phyloP scores from a whole-genome alignment of 176 grass and related monocot species.

The Musa beccarii region DNA sequence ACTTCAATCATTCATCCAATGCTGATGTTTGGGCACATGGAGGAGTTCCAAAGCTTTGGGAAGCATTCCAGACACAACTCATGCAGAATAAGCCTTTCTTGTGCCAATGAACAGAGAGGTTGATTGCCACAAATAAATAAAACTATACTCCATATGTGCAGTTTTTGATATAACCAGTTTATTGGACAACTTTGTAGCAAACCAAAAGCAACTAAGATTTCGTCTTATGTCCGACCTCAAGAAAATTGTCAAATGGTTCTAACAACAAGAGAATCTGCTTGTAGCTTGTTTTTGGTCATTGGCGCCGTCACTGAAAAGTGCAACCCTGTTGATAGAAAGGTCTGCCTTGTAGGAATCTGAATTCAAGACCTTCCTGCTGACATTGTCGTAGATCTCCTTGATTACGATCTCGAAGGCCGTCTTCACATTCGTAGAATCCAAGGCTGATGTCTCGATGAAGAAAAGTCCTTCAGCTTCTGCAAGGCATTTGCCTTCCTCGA shows the following conservation, averaged over 20 bases:
- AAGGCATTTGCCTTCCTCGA: conserved; percentile 6
- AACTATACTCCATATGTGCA: not conserved
- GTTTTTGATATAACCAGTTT: not conserved
- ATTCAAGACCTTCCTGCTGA: conserved; percentile 17
- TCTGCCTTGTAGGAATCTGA: conserved; percentile 14
- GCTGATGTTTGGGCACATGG: no score
- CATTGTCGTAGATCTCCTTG: conserved; percentile 16
- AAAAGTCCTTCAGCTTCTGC: conserved; percentile 12
- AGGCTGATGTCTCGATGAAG: conserved; percentile 13
- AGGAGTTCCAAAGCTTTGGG: no score
- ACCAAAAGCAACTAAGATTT: not conserved
- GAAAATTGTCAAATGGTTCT: not conserved
- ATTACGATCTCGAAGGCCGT: conserved; percentile 12
- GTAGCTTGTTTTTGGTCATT: not conserved
- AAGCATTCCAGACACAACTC: no score
- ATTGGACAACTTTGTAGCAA: not conserved
- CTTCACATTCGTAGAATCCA: conserved; percentile 9
- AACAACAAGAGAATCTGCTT: conserved; percentile 16
- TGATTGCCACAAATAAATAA: not conserved
- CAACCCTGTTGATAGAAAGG: conserved; percentile 7
- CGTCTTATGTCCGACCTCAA: not conserved
- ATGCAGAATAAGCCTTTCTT: not conserved
- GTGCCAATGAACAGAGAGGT: not conserved
- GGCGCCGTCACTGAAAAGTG: not conserved
- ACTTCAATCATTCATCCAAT: no score